phyloP scores from a whole-genome alignment of 179 eudicot species.

The Patellifolia procumbens region DNA sequence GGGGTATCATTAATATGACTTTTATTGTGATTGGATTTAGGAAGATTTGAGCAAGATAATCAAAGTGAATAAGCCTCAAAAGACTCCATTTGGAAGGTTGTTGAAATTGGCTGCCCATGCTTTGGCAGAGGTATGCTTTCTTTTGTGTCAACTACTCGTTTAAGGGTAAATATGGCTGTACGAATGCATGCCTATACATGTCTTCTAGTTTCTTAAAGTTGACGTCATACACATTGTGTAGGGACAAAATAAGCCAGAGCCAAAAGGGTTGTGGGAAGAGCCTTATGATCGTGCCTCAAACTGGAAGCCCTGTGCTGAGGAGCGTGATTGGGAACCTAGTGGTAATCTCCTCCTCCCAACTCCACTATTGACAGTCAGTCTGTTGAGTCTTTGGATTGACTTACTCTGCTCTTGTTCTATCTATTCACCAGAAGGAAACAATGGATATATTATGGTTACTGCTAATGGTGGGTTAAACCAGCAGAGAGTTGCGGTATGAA shows the following conservation, averaged over 20 bases:
- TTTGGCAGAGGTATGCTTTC: slow-evolving; percentile 77
- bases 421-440: slow-evolving; percentile 67
- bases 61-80: slow-evolving; percentile 76
- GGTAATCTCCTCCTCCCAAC: slow-evolving; percentile 41
- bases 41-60: slow-evolving; percentile 60
- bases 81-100: slow-evolving; percentile 77
- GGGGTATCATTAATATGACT: slow-evolving; percentile 7
- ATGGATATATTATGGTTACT: slow-evolving; percentile 85
- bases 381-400: slow-evolving; percentile 5
- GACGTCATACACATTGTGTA: slow-evolving; percentile 15
- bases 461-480: slow-evolving; percentile 99
- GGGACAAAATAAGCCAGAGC: slow-evolving; percentile 85
- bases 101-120: slow-evolving; percentile 95
- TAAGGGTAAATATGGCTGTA: neutral
- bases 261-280: slow-evolving; percentile 93
- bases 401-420: slow-evolving; percentile 7
- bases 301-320: slow-evolving; percentile 93
- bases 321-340: slow-evolving; percentile 77
- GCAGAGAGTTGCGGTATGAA: slow-evolving; percentile 98
- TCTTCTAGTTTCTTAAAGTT: neutral
- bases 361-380: neutral
- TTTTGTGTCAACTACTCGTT: slow-evolving; percentile 5
- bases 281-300: slow-evolving; percentile 74
- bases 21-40: slow-evolving; percentile 45
- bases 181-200: neutral